These are phyloP conservation scores for Mucor racemosus DNA, from an alignment of 371 early-diverging fungal genomes.

Conservation along the genomic window DNA sequence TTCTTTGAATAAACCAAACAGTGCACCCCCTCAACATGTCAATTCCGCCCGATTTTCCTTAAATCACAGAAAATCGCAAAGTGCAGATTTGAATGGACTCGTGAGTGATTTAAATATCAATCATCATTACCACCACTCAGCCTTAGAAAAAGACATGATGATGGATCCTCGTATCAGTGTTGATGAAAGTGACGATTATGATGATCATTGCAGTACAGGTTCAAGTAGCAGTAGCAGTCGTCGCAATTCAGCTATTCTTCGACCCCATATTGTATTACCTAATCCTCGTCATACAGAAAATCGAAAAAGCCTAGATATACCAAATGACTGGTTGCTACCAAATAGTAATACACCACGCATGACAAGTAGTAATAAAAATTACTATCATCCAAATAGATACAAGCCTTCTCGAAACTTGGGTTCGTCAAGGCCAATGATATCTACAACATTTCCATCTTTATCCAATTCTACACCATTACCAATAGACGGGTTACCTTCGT, in stretches of 20 bases:
- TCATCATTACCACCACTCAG: not conserved
- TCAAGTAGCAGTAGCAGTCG: conserved; percentile 20
- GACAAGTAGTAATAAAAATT: not conserved
- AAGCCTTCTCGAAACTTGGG: conserved; percentile 21
- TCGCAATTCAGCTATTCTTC: conserved; percentile 41
- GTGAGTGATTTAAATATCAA: conserved; percentile 4
- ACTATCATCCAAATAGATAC: conserved; percentile 6
- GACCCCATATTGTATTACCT: conserved; percentile 44
- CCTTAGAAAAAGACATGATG: conserved; percentile 5
- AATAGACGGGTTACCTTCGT: not conserved
- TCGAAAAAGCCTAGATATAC: conserved; percentile 43
- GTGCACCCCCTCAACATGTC: conserved; percentile 12
- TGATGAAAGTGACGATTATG: not conserved
- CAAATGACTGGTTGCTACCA: conserved; percentile 41
- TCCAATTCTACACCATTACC: conserved; percentile 48
- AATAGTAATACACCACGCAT: conserved; percentile 4
- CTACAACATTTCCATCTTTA: conserved; percentile 49
- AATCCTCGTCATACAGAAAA: conserved; percentile 26
- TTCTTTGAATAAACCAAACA: conserved; percentile 13
- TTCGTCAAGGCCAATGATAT: conserved; percentile 41
- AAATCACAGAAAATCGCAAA: conserved; percentile 52
- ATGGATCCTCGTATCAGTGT: not conserved
- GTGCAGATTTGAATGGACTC: conserved; percentile 42
- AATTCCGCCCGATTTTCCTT: conserved; percentile 12
- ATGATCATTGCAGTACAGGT: conserved; percentile 12